Evolutionary conservation across 139 green algal species (phyloP).

Genomic region (Picochlorum costavermella): DNA sequence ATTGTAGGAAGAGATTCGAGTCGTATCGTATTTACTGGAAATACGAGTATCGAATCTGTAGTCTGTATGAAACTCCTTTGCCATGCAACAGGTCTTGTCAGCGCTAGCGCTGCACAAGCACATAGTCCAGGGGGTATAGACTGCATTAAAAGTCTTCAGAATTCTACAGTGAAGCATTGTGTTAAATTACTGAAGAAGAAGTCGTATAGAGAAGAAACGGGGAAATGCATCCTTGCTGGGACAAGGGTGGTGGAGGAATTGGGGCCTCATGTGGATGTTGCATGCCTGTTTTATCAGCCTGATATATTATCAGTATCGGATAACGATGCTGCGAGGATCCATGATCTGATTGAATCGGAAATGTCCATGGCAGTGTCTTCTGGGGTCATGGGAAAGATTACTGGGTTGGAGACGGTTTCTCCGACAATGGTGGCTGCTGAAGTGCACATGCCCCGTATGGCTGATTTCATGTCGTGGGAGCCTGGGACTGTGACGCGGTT

Average conservation of each 20-base stretch:
- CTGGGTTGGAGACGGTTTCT: constrained; percentile 39
- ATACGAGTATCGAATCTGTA: too few relatives aligned
- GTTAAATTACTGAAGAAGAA: constrained; percentile 41
- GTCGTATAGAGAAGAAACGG: constrained; percentile 33
- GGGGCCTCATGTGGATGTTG: constrained; percentile 10
- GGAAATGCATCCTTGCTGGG: constrained; percentile 39
- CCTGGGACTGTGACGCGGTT: constrained; percentile 30
- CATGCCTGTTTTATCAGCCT: constrained; percentile 10
- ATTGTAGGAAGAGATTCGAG: too few relatives aligned
- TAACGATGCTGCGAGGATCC: constrained; percentile 10
- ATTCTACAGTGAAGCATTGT: constrained; percentile 59
- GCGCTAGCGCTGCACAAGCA: too few relatives aligned
- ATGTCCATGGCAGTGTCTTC: constrained; percentile 28
- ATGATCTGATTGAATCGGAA: constrained; percentile 1
- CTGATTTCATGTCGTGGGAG: constrained; percentile 15
- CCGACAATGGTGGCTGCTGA: constrained; percentile 26
- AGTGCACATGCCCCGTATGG: constrained; percentile 25
- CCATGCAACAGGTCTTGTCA: too few relatives aligned
- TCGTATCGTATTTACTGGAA: too few relatives aligned
- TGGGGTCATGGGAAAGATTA: constrained; percentile 53
- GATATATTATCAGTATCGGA: background rate
- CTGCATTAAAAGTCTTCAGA: background rate
- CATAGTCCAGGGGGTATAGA: background rate
- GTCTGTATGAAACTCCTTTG: too few relatives aligned
- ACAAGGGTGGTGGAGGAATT: constrained; percentile 38